phyloP scores from a whole-genome alignment of 179 eudicot genomes.

The Gypsophila paniculata region DNA sequence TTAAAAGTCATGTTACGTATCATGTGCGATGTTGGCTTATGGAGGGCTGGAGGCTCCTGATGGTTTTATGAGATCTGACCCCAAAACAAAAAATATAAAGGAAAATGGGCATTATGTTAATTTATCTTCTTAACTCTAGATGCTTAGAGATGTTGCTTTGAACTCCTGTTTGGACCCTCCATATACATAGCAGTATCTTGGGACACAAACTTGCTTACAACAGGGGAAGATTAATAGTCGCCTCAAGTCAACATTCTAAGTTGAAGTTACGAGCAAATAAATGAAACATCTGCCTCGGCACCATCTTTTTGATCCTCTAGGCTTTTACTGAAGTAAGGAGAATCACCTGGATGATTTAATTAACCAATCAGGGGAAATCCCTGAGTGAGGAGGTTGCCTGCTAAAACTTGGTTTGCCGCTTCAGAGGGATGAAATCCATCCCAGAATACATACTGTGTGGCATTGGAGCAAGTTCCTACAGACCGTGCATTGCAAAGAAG shows the following conservation, averaged over 20 bases:
- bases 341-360: background rate
- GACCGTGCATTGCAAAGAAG: slow-evolving; percentile 65
- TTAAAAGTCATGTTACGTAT: too few relatives aligned
- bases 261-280: background rate
- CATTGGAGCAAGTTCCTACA: slow-evolving; percentile 71
- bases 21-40: too few relatives aligned
- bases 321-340: background rate
- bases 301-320: background rate
- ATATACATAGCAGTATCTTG: background rate
- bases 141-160: background rate
- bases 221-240: slow-evolving; percentile 7
- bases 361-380: slow-evolving; percentile 61
- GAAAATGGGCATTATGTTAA: background rate
- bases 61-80: background rate
- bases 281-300: background rate
- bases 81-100: background rate
- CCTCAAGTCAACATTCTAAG: slow-evolving; percentile 5
- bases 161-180: background rate
- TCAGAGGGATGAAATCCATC: slow-evolving; percentile 83
- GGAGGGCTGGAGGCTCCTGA: background rate
- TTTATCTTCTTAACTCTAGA: background rate
- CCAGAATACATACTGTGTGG: slow-evolving; percentile 75
- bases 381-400: slow-evolving; percentile 52
- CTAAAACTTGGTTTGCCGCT: slow-evolving; percentile 61
- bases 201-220: background rate